Evolutionary conservation across 768 basidiomycete species (phyloP).

Genomic region (Boletus huronensis): DNA sequence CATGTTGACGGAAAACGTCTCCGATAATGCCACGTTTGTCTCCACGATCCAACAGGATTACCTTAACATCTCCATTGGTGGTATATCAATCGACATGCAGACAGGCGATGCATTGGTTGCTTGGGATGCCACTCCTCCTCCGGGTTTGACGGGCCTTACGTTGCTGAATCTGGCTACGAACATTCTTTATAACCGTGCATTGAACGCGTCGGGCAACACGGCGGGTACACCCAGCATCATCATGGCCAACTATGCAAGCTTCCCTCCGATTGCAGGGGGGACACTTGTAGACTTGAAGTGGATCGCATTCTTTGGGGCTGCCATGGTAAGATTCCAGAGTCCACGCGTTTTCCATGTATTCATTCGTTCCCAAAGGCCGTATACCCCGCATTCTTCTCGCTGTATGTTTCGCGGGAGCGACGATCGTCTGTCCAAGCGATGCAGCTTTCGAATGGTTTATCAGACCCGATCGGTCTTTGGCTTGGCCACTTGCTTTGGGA

Average conservation of each 20-base stretch:
- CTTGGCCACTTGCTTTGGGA: conserved; percentile 79
- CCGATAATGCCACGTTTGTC: conserved; percentile 60
- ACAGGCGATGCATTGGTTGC: conserved; percentile 56
- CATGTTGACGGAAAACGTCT: conserved; percentile 40
- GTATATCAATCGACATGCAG: conserved; percentile 56
- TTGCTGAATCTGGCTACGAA: conserved; percentile 70
- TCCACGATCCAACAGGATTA: conserved; percentile 49
- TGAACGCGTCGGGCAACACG: conserved; percentile 47
- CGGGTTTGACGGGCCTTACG: conserved; percentile 53
- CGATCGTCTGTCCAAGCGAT: conserved; percentile 71
- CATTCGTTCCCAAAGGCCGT: conserved; percentile 45
- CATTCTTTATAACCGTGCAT: conserved; percentile 57
- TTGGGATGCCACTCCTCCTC: conserved; percentile 63
- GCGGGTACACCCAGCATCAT: conserved; percentile 48
- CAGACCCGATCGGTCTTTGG: conserved; percentile 69
- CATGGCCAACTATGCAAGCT: conserved; percentile 49
- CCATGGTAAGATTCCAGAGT: conserved; percentile 48
- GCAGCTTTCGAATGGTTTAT: conserved; percentile 75
- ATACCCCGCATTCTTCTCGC: conserved; percentile 76
- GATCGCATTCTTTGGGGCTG: conserved; percentile 69
- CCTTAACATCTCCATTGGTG: conserved; percentile 58
- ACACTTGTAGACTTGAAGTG: conserved; percentile 66
- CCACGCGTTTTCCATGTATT: background rate
- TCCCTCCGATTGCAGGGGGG: conserved; percentile 54
- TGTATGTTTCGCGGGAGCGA: conserved; percentile 74